phyloP scores from a whole-genome alignment of 208 protist species.

The Trypanosoma scelopori region DNA sequence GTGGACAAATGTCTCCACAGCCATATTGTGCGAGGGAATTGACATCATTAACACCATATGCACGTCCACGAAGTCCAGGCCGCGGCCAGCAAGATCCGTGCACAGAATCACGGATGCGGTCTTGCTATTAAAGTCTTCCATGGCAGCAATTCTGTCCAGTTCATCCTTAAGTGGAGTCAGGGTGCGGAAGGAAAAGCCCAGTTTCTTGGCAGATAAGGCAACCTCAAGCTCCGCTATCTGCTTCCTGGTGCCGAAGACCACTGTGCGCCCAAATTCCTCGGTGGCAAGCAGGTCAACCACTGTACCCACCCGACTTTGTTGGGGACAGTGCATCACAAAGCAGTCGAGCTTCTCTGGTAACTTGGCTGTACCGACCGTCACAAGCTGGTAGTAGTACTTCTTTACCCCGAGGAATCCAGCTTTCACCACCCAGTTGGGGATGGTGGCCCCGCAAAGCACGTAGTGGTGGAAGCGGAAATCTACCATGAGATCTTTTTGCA shows the following conservation, averaged over 20 bases:
- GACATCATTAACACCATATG: conserved; percentile 97
- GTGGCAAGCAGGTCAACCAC: conserved; percentile 32
- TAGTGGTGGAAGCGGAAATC: conserved; percentile 90
- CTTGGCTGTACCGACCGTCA: conserved; percentile 72
- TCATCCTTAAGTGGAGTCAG: conserved; percentile 58
- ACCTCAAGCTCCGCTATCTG: conserved; percentile 37
- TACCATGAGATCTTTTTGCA: conserved; percentile 59
- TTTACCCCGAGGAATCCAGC: conserved; percentile 89
- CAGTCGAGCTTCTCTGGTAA: conserved; percentile 71
- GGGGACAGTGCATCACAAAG: conserved; percentile 46
- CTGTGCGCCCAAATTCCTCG: conserved; percentile 49
- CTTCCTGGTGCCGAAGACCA: conserved; percentile 74
- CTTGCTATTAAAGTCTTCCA: conserved; percentile 83
- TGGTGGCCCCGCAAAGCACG: conserved; percentile 88
- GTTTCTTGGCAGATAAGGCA: conserved; percentile 17
- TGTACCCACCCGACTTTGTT: conserved; percentile 39
- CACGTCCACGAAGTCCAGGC: conserved; percentile 94
- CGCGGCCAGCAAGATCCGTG: conserved; percentile 94
- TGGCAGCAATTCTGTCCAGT: conserved; percentile 68
- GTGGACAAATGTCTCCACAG: conserved; percentile 96
- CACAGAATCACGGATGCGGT: conserved; percentile 89
- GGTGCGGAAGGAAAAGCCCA: conserved; percentile 40
- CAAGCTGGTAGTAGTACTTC: conserved; percentile 92
- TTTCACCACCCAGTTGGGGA: conserved; percentile 91
- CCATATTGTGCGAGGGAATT: conserved; percentile 73